Percentiles rank a stretch among this genome's conserved stretches.
phyloP scores from a whole-genome alignment of 208 protist species.

The Leishmania major region DNA sequence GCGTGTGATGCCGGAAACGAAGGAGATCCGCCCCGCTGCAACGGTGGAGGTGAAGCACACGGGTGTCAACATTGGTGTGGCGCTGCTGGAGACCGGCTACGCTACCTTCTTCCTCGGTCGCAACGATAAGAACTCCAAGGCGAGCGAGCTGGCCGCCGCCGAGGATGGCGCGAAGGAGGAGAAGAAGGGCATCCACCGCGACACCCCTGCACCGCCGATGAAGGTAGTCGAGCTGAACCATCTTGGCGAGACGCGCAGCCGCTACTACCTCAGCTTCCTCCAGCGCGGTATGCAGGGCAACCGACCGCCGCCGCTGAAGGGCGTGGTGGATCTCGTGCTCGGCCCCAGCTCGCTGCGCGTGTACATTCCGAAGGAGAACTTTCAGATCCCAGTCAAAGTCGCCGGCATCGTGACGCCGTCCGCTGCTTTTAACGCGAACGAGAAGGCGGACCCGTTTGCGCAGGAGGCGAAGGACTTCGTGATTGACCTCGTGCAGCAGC shows the following conservation, averaged over 20 bases:
- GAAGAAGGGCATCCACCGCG: constrained; percentile 58
- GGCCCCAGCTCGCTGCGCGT: constrained; percentile 83
- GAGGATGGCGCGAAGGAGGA: constrained; percentile 56
- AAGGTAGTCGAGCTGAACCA: constrained; percentile 84
- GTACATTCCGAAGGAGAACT: constrained; percentile 88
- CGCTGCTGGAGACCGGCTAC: constrained; percentile 79
- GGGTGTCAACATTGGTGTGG: constrained; percentile 70
- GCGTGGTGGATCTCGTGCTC: constrained; percentile 83
- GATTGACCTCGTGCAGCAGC: constrained; percentile 71
- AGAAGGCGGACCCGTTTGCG: constrained; percentile 64
- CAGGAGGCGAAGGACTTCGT: constrained; percentile 81
- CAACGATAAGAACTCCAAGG: constrained; percentile 72
- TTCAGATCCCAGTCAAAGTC: constrained; percentile 87
- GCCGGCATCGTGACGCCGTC: constrained; percentile 82
- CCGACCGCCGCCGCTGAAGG: constrained; percentile 71
- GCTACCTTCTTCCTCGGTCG: constrained; percentile 82
- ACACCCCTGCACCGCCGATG: constrained; percentile 32
- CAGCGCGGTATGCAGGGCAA: constrained; percentile 88
- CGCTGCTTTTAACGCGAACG: constrained; percentile 36
- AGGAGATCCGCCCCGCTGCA: constrained; percentile 74
- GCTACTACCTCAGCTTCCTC: constrained; percentile 90
- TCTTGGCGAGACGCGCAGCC: constrained; percentile 73
- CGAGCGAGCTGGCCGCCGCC: constrained; percentile 59
- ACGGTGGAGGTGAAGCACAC: constrained; percentile 61
- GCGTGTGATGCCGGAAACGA: constrained; percentile 81